Evolutionary conservation across 805 yeast genomes (phyloP), one percentile per base, ranked within the genome.

Genomic region (Lipomyces mesembrius): DNA sequence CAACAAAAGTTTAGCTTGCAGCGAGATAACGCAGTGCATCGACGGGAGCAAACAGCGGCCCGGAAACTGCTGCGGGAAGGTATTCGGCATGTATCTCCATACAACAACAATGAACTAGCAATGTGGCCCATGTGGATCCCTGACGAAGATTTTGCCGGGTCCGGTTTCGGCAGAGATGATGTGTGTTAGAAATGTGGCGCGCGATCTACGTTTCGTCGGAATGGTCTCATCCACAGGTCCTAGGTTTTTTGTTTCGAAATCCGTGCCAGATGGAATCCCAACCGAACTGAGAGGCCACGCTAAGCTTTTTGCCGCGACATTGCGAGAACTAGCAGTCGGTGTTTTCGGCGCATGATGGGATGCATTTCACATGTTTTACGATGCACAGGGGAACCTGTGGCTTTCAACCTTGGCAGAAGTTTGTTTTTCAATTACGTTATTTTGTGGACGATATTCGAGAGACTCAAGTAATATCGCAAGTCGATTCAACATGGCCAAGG

Each of bases 351-450:
- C 2, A 25, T 2, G 27, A 2, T 25, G 27, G 27, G 27, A 25
- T 25, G 27, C 27, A 2, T 25, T 25, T 25, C 27, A 77, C 58
- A 72, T 78, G 17, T 78, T 68, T 59, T 64, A 69, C 61, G 77
- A 77, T 39, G 59, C 63, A 8, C 61, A 14, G 67, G 73, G 7
- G 60, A 63, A 12, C 68, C 74, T 7, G 71, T 79, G 20, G 82
- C 82, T 20, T 79, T 79, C 74, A 80, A 79, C 63, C 49, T 62
- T 35, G 68, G 72, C 20, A 81, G 81, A 4, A 74, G 79, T 60
- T 59, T 80, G 56, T 80, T 80, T 63, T 79, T 78, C 75, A 79
- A 79, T 62, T 79, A 56, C 70, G 72, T 1, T 78, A 68, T 62
- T 73, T 71, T 2, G 27, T 25, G 22, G 53, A 59, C 22, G 67